Evolutionary conservation across 306 rosid genomes (phyloP).

Genomic region (Carpinus viminea): DNA sequence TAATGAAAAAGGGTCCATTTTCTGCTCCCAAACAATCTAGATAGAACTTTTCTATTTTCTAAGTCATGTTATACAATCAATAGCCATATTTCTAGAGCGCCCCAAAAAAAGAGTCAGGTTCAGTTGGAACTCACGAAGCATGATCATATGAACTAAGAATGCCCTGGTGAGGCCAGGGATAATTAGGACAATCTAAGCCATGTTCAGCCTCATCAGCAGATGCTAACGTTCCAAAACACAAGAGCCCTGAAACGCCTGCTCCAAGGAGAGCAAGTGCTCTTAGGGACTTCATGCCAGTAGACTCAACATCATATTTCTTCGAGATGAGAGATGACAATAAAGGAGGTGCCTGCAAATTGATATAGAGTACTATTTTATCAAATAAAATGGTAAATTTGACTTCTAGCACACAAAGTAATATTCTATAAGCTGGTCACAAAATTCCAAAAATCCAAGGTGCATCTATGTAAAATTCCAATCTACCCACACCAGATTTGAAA

Average conservation of each 20-base stretch:
- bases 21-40: neutral
- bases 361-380: conserved; percentile 19
- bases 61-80: neutral
- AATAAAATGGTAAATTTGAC: neutral
- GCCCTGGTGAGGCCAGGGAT: conserved; percentile 99
- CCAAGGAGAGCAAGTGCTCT: conserved; percentile 89
- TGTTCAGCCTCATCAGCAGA: conserved; percentile 98
- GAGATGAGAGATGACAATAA: conserved; percentile 52
- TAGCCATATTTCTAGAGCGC: neutral
- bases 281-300: conserved; percentile 62
- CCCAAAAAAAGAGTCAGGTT: neutral
- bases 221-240: conserved; percentile 66
- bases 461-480: neutral
- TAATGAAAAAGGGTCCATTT: neutral
- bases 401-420: neutral
- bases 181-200: conserved; percentile 81
- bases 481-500: neutral
- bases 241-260: conserved; percentile 78
- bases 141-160: conserved; percentile 98
- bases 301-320: conserved; percentile 55
- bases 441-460: neutral
- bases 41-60: neutral
- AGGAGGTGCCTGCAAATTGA: conserved; percentile 50
- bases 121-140: conserved; percentile 70
- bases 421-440: conserved; percentile 2